A percentile compares a stretch with the other conserved stretches of the same genome.
phyloP scores from a whole-genome alignment of 2,329 filamentous ascomycete species.

The Paraphaeosphaeria minitans region DNA sequence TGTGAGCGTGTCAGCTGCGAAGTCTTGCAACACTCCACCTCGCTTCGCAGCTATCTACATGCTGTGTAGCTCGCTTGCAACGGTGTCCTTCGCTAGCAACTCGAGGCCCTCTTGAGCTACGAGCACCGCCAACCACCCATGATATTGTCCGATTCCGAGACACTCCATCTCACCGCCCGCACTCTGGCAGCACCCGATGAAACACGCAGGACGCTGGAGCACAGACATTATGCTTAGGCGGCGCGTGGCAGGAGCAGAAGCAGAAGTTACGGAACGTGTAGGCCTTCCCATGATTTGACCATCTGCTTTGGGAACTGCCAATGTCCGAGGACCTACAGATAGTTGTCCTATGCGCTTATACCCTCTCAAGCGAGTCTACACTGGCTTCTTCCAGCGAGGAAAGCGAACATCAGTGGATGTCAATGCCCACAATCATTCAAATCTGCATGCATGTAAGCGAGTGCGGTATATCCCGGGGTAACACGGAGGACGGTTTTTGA shows the following conservation, averaged over 20 bases:
- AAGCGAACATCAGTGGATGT: no score
- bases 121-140: background rate
- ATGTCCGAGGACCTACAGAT: background rate
- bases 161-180: background rate
- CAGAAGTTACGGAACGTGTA: background rate
- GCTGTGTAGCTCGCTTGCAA: conserved; percentile 1
- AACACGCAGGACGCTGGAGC: background rate
- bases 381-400: no score
- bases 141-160: background rate
- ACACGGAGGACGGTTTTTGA: no score
- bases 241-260: background rate
- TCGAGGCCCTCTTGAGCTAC: background rate
- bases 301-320: background rate
- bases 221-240: background rate
- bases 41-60: background rate
- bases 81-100: background rate
- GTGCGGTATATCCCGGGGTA: no score
- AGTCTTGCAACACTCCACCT: conserved; percentile 7
- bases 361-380: no score
- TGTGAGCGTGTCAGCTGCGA: conserved; percentile 7
- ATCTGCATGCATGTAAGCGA: no score
- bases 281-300: background rate
- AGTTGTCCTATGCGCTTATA: no score
- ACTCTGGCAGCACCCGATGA: background rate
- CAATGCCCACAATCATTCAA: no score